These are phyloP conservation scores for Talaromyces sp. DNA, from an alignment of 2,329 filamentous ascomycete species.

Conservation along the genomic window DNA sequence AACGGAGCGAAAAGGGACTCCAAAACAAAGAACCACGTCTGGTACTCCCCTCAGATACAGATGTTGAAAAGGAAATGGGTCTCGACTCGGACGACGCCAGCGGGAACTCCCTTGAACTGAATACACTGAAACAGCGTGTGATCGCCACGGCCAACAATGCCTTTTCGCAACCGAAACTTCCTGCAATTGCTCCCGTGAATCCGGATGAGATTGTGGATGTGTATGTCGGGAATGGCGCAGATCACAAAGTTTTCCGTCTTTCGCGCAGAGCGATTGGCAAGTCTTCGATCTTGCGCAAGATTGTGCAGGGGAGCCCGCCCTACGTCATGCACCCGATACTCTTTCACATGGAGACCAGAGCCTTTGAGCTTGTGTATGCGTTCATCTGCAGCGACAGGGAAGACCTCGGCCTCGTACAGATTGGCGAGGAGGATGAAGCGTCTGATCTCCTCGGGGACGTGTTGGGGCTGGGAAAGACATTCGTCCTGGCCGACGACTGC, in stretches of 20 bases:
- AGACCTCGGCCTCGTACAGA: not conserved
- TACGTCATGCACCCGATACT: slow-evolving; percentile 3
- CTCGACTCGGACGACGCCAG: not conserved
- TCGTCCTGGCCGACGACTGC: not conserved
- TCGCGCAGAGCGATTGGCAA: not conserved
- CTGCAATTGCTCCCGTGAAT: not conserved
- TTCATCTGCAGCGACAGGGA: not conserved
- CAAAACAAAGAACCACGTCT: slow-evolving; percentile 1
- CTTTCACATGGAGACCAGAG: not conserved
- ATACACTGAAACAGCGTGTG: not conserved
- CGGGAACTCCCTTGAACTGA: not conserved
- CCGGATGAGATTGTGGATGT: not conserved
- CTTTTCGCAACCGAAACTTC: not conserved
- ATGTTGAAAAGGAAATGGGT: not conserved
- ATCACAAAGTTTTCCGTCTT: slow-evolving; percentile 4
- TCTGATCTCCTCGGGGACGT: slow-evolving; percentile 1
- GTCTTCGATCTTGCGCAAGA: slow-evolving; percentile 1
- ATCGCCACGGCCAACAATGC: not conserved
- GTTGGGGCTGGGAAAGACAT: not conserved
- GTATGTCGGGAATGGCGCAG: not conserved
- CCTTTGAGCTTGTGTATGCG: not conserved
- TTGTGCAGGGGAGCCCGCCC: not conserved
- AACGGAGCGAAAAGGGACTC: not conserved
- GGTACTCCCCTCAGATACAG: not conserved
- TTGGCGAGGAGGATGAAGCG: not conserved